phyloP scores from a whole-genome alignment of 2,329 filamentous ascomycete species.

The Colletotrichum lupini region DNA sequence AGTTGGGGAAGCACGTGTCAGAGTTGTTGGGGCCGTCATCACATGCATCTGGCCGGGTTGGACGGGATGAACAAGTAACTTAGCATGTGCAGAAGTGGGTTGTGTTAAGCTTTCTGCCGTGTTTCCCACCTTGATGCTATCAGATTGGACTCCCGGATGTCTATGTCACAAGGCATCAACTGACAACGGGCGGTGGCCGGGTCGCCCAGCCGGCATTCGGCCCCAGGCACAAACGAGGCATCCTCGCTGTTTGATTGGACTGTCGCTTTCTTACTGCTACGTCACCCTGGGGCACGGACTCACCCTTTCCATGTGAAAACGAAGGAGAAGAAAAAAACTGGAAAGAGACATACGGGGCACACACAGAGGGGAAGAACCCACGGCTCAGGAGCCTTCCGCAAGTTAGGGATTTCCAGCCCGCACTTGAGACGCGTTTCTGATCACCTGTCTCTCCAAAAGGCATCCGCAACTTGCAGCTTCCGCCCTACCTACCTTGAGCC shows the following conservation, averaged over 20 bases:
- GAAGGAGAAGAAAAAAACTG: not conserved
- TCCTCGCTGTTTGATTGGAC: conserved; percentile 11
- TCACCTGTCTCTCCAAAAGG: not conserved
- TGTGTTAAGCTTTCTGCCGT: fast-evolving
- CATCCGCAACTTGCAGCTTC: not conserved
- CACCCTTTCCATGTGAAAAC: conserved; percentile 29
- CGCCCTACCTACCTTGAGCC: too few species aligned
- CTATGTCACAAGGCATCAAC: conserved; percentile 7
- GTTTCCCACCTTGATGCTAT: not conserved
- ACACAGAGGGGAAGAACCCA: not conserved
- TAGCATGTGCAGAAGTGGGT: conserved; percentile 13
- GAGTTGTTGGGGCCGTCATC: conserved; percentile 29
- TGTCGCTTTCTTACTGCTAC: not conserved
- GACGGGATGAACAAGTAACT: conserved; percentile 32
- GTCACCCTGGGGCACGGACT: conserved; percentile 29
- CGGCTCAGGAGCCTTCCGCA: not conserved
- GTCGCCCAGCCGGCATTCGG: conserved; percentile 32
- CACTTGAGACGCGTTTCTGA: conserved; percentile 1
- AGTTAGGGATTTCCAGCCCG: not conserved
- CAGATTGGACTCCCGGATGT: not conserved
- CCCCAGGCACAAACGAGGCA: conserved; percentile 30
- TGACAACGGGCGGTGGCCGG: conserved; percentile 11
- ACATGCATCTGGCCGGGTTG: conserved; percentile 30
- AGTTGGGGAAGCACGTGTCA: conserved; percentile 37
- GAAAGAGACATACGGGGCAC: too few species aligned